phyloP scores from a whole-genome alignment of 352 stramenopile species.

The Phytophthora tubulina region DNA sequence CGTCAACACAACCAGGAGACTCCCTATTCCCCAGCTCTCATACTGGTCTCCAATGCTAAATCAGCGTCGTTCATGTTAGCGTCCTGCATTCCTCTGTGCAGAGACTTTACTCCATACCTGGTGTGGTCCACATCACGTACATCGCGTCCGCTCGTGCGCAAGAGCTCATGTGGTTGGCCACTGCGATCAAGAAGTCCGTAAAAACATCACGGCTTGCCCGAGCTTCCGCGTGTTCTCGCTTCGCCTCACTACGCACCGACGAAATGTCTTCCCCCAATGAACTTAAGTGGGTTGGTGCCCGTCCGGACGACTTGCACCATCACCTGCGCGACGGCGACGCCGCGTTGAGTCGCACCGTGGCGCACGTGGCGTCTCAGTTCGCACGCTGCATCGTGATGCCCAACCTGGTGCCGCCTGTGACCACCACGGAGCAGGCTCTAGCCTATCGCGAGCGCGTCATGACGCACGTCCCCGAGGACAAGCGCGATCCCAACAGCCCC shows the following conservation, averaged over 20 bases:
- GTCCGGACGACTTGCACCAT: slow-evolving; percentile 98
- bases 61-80: not conserved
- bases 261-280: slow-evolving; percentile 35
- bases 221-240: slow-evolving; percentile 1
- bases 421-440: slow-evolving; percentile 94
- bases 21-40: too few relatives aligned
- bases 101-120: not conserved
- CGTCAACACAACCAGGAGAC: too few relatives aligned
- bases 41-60: too few relatives aligned
- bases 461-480: slow-evolving; percentile 73
- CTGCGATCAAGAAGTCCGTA: slow-evolving; percentile 19
- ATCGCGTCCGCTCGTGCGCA: not conserved
- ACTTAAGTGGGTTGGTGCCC: slow-evolving; percentile 53
- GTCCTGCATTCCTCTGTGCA: not conserved
- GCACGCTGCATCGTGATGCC: slow-evolving; percentile 97
- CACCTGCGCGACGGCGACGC: slow-evolving; percentile 95
- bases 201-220: slow-evolving; percentile 1
- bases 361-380: slow-evolving; percentile 87
- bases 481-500: slow-evolving; percentile 30
- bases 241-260: slow-evolving; percentile 3
- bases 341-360: slow-evolving; percentile 84
- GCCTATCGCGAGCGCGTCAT: slow-evolving; percentile 97
- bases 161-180: slow-evolving; percentile 36
- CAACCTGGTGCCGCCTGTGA: slow-evolving; percentile 98
- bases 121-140: slow-evolving; percentile 8